A percentile compares a stretch with the other conserved stretches of the same genome.
Conservation (phyloP, 129 eudicot genomes). For the Flaveria trinervia region DNA sequence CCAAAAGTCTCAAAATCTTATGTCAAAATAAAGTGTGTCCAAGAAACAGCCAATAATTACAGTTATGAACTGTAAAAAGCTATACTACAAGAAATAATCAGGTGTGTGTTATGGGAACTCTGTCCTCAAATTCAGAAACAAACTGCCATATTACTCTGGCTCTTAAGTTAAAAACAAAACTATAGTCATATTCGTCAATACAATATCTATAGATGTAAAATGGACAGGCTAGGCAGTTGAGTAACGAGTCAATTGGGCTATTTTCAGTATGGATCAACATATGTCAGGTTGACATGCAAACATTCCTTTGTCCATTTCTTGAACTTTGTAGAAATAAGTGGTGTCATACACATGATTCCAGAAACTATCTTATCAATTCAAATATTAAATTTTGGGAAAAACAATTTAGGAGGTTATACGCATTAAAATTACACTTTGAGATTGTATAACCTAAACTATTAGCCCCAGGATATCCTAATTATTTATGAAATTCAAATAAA, state of each 20-base stretch:
- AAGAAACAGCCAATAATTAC: background rate
- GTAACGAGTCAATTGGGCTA: background rate
- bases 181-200: background rate
- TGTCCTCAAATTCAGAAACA: background rate
- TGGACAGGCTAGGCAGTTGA: background rate
- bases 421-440: background rate
- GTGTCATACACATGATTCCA: background rate
- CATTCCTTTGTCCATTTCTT: background rate
- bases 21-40: background rate
- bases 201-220: background rate
- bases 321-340: background rate
- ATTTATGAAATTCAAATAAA: too few relatives aligned
- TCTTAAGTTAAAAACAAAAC: background rate
- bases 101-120: background rate
- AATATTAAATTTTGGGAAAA: too few relatives aligned
- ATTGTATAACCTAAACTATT: too few relatives aligned
- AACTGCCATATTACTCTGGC: background rate
- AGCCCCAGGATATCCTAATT: too few relatives aligned
- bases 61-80: too few relatives aligned
- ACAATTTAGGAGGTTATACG: background rate
- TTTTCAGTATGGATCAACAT: background rate
- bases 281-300: background rate
- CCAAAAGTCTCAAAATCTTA: background rate
- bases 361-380: background rate
- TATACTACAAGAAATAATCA: too few relatives aligned